These are phyloP conservation scores for Boletellus emodensis DNA, from an alignment of 768 basidiomycete species.

Conservation along the genomic window DNA sequence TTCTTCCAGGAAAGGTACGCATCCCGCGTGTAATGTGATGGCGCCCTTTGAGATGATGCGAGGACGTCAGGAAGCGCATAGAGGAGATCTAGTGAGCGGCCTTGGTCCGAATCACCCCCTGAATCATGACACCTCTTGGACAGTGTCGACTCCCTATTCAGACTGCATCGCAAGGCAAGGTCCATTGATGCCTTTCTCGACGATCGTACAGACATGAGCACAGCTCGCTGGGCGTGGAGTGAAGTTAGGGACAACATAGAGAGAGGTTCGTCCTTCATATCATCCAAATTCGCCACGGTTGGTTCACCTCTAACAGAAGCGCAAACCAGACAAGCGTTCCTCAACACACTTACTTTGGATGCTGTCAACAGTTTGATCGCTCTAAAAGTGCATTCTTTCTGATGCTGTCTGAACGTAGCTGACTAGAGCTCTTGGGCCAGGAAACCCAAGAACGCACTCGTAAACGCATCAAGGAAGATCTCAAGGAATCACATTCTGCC, in stretches of 20 bases:
- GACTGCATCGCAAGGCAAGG: constrained; percentile 67
- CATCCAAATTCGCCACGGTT: not conserved
- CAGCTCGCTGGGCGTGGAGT: constrained; percentile 70
- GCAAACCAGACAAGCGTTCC: constrained; percentile 76
- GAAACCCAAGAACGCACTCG: constrained; percentile 91
- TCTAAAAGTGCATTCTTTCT: constrained; percentile 50
- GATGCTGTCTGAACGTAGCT: not conserved
- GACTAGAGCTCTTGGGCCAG: constrained; percentile 34
- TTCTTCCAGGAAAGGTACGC: constrained; percentile 85
- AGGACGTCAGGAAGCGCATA: constrained; percentile 59
- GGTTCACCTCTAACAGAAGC: constrained; percentile 51
- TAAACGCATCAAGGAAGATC: constrained; percentile 86
- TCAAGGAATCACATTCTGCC: constrained; percentile 70
- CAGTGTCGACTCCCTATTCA: constrained; percentile 73
- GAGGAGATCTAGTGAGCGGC: constrained; percentile 77
- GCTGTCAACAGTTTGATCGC: constrained; percentile 65
- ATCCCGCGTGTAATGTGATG: constrained; percentile 11
- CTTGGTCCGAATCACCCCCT: not conserved
- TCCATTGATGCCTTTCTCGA: constrained; percentile 69
- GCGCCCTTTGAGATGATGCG: constrained; percentile 18
- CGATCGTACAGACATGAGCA: constrained; percentile 61
- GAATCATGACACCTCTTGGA: constrained; percentile 5
- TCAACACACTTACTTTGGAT: constrained; percentile 63
- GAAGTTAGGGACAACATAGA: constrained; percentile 86
- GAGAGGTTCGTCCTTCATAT: constrained; percentile 48